These are phyloP conservation scores for Mollisiaceae sp. DNA, from an alignment of 2,329 filamentous ascomycete species.

Conservation along the genomic window DNA sequence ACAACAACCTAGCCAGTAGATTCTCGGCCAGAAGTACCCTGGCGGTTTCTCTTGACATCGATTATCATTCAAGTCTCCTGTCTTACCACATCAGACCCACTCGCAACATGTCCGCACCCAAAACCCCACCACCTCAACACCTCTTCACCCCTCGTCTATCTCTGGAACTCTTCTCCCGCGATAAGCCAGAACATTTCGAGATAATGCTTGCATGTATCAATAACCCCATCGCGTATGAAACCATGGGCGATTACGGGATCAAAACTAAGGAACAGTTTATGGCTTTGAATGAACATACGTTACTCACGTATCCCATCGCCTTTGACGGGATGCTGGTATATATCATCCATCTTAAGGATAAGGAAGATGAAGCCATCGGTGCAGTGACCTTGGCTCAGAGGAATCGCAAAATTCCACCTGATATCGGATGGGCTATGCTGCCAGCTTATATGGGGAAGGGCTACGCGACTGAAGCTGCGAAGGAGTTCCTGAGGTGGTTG, in stretches of 20 bases:
- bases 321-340: not conserved
- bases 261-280: not conserved
- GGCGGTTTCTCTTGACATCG: too few relatives aligned
- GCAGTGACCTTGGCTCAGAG: conserved; percentile 12
- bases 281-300: not conserved
- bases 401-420: conserved; percentile 25
- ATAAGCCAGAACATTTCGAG: not conserved
- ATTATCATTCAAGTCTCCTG: not conserved
- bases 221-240: not conserved
- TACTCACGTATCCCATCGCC: not conserved
- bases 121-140: not conserved
- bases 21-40: too few relatives aligned
- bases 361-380: not conserved
- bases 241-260: conserved; percentile 11
- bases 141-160: conserved; percentile 1
- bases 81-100: not conserved
- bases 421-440: conserved; percentile 38
- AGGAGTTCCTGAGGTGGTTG: conserved; percentile 33
- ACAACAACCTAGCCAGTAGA: too few relatives aligned
- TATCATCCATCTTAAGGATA: not conserved
- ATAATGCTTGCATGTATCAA: conserved; percentile 1
- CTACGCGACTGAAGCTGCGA: conserved; percentile 38
- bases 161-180: not conserved
- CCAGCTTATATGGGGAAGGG: conserved; percentile 38
- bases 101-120: not conserved